These are phyloP conservation scores for Scleroderma bovista DNA, from an alignment of 768 basidiomycete genomes.

Conservation along the genomic window DNA sequence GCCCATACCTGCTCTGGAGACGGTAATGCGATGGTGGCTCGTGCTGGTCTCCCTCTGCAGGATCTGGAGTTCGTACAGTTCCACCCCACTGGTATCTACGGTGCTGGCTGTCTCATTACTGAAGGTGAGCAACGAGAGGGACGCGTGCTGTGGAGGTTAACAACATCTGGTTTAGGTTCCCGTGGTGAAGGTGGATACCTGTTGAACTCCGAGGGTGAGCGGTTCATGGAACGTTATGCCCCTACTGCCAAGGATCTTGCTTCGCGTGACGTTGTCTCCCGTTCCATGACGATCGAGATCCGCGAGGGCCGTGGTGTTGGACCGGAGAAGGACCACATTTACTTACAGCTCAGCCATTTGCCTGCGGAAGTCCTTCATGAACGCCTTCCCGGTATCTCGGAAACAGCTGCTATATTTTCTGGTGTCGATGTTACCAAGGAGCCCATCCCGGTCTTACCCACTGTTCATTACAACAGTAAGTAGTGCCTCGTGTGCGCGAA, in stretches of 20 bases:
- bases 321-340: slow-evolving; percentile 96
- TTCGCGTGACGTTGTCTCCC: slow-evolving; percentile 98
- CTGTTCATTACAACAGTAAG: slow-evolving; percentile 98
- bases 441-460: slow-evolving; percentile 96
- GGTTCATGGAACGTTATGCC: slow-evolving; percentile 99
- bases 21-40: slow-evolving; percentile 96
- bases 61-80: slow-evolving; percentile 99
- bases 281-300: slow-evolving; percentile 98
- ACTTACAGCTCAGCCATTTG: slow-evolving; percentile 93
- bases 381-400: slow-evolving; percentile 97
- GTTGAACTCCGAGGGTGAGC: slow-evolving; percentile 96
- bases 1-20: slow-evolving; percentile 99
- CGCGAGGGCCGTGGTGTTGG: slow-evolving; percentile 99
- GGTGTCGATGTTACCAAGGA: slow-evolving; percentile 99
- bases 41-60: slow-evolving; percentile 94
- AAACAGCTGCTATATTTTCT: slow-evolving; percentile 97
- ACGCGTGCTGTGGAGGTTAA: neutral
- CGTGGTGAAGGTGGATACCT: slow-evolving; percentile 99
- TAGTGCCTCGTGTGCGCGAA: slow-evolving; percentile 6
- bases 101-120: slow-evolving; percentile 97
- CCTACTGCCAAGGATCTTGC: slow-evolving; percentile 99
- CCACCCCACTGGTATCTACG: slow-evolving; percentile 99
- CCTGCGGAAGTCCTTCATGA: slow-evolving; percentile 95
- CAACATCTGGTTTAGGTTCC: slow-evolving; percentile 54
- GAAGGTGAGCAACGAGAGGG: slow-evolving; percentile 55